Percentiles rank a stretch among this genome's conserved stretches.
These are phyloP conservation scores for Antrodiella citrinella DNA, from an alignment of 768 basidiomycete species.

Conservation along the genomic window DNA sequence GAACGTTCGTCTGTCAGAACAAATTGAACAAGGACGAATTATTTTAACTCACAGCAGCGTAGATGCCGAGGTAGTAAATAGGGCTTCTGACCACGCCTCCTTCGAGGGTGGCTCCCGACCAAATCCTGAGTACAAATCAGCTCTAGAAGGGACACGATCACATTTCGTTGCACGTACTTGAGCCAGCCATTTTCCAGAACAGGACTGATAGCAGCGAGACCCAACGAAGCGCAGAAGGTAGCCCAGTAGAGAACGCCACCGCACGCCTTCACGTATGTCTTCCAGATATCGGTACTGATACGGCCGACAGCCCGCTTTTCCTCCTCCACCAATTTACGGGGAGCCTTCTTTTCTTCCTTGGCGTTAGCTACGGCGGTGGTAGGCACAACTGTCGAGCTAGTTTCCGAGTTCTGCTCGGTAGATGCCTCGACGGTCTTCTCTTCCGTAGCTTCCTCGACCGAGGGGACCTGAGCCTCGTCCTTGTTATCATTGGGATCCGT, in stretches of 20 bases:
- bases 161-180: constrained; percentile 16
- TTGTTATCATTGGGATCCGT: constrained; percentile 34
- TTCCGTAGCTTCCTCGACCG: constrained; percentile 26
- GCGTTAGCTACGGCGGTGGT: constrained; percentile 20
- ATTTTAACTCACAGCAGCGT: constrained; percentile 52
- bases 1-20: constrained; percentile 10
- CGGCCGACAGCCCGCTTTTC: constrained; percentile 42
- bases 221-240: constrained; percentile 26
- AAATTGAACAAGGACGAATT: background rate
- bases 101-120: constrained; percentile 30
- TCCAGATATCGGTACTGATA: constrained; percentile 38
- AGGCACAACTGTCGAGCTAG: constrained; percentile 35
- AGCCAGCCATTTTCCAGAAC: constrained; percentile 43
- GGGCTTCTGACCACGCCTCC: constrained; percentile 19
- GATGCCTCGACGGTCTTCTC: constrained; percentile 15
- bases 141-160: constrained; percentile 14
- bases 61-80: constrained; percentile 60
- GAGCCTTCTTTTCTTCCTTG: constrained; percentile 40
- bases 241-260: constrained; percentile 33
- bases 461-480: constrained; percentile 30
- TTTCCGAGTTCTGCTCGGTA: constrained; percentile 28
- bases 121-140: constrained; percentile 20
- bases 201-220: constrained; percentile 33
- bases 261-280: constrained; percentile 32
- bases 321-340: constrained; percentile 77